Evolutionary conservation across 768 basidiomycete genomes (phyloP).

Genomic region (Collybia sp.): DNA sequence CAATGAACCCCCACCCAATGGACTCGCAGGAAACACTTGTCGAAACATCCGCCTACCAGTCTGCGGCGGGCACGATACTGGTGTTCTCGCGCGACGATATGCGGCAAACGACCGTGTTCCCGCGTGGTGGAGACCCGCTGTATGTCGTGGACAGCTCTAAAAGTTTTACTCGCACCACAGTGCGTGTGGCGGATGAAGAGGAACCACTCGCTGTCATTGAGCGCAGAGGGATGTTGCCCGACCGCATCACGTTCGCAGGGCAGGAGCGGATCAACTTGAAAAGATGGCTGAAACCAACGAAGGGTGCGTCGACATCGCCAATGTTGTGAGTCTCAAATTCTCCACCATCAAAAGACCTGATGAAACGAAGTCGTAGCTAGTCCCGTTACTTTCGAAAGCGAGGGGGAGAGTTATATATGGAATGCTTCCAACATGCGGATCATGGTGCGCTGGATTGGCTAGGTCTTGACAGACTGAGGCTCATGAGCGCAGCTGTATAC

Average conservation of each 20-base stretch:
- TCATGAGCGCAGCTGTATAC: background rate
- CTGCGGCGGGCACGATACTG: slow-evolving; percentile 1
- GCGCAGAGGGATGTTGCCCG: slow-evolving; percentile 14
- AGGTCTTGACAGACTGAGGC: too few relatives aligned
- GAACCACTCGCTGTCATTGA: slow-evolving; percentile 12
- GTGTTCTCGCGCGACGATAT: slow-evolving; percentile 13
- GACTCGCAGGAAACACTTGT: slow-evolving; percentile 13
- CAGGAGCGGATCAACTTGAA: slow-evolving; percentile 12
- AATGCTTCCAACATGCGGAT: too few relatives aligned
- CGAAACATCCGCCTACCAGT: slow-evolving; percentile 9
- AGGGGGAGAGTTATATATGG: too few relatives aligned
- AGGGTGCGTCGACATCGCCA: too few relatives aligned
- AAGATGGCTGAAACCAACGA: slow-evolving; percentile 12
- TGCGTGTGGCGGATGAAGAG: slow-evolving; percentile 9
- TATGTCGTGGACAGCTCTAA: slow-evolving; percentile 12
- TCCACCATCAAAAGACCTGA: too few relatives aligned
- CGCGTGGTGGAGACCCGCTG: slow-evolving; percentile 11
- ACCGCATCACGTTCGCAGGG: slow-evolving; percentile 16
- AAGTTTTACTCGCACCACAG: slow-evolving; percentile 9
- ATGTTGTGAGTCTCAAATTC: too few relatives aligned
- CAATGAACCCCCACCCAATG: slow-evolving; percentile 1
- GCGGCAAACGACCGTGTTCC: slow-evolving; percentile 12
- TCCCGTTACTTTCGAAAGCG: too few relatives aligned
- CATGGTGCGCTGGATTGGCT: too few relatives aligned
- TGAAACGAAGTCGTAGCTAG: too few relatives aligned